Percentiles rank a stretch among this genome's conserved stretches.
Evolutionary conservation across 1,139 yeast species (phyloP).

Genomic region (Saccharomyces hybrid): DNA sequence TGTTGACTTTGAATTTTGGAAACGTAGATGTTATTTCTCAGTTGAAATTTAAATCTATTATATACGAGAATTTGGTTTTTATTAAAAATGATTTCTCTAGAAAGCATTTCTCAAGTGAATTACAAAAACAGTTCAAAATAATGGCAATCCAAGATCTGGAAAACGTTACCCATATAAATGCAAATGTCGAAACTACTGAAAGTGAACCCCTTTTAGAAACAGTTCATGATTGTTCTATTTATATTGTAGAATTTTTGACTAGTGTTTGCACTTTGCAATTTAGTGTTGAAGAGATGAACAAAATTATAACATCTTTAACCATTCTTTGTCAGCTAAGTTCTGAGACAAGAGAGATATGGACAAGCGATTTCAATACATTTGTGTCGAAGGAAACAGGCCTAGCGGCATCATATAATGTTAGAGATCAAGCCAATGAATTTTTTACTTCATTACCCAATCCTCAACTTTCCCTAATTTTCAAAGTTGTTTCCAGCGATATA

Average conservation of each 20-base stretch:
- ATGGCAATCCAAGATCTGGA: conserved; percentile 21
- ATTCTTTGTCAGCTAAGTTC: conserved; percentile 24
- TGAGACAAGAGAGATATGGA: conserved; percentile 34
- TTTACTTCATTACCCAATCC: conserved; percentile 23
- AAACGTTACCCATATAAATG: conserved; percentile 8
- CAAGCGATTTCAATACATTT: conserved; percentile 55
- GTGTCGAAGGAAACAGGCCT: conserved; percentile 71
- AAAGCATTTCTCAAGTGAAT: conserved; percentile 18
- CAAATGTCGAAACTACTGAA: not conserved
- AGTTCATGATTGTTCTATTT: conserved; percentile 31
- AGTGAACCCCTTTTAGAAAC: conserved; percentile 12
- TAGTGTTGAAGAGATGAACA: conserved; percentile 8
- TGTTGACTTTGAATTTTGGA: conserved; percentile 12
- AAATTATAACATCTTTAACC: conserved; percentile 13
- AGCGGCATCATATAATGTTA: conserved; percentile 39
- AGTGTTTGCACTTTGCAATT: conserved; percentile 17
- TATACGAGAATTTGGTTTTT: conserved; percentile 27
- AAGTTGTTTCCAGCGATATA: conserved; percentile 3
- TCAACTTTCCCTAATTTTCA: conserved; percentile 8
- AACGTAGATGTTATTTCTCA: not conserved
- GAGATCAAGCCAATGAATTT: conserved; percentile 49
- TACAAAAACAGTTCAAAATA: conserved; percentile 10
- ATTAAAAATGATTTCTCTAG: conserved; percentile 32
- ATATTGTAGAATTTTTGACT: conserved; percentile 29
- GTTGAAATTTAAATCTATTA: conserved; percentile 18